Evolutionary conservation across 1,284 basidiomycete species (phyloP), one percentile per base, ranked within the genome.

Genomic region (Trichosporon ovoides): DNA sequence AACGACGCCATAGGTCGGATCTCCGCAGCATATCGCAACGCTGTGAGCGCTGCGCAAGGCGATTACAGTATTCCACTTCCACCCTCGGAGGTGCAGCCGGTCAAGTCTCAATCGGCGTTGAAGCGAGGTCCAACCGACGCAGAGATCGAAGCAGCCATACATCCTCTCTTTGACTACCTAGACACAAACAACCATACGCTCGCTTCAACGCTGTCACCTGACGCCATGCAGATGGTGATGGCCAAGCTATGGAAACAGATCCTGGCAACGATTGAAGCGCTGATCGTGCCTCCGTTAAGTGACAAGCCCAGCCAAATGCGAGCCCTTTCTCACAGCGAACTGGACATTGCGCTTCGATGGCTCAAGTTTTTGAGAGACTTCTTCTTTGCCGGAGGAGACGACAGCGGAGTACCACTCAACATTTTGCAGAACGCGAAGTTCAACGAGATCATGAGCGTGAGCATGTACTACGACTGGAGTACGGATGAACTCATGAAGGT

Each of bases 261-360:
- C 57, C 76, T 98, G 65, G 82, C 81, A 40, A 86, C 91, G 14
- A 84, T 98, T 61, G 96, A 98, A 73, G 85, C 85, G 7, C 79
- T 98, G 68, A 84, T 98, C 55, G 86, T 98, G 5, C 96, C 96
- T 3, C 91, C 94, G 1, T 78, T 99, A 55, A 91, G 89, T 7
- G 92, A 96, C 63, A 81, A 85, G n/a, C 82, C 87, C 10, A 92
- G 91, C 56, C 87, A 90, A 57, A 89, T 98, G 91, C 87, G 87
- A 64, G 87, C 92, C 13, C 75, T 98, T 67, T 86, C 83, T 35
- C 94, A 96, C 69, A 93, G 95, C 78, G 95, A 98, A 78, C 89
- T 98, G 28, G 95, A 98, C 71, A 88, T 98, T 57, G 95, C 94
- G 11, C 93, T 98, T 80, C 96, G 94, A 73, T 98, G 96, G 96